Evolutionary conservation across 1,139 yeast species (phyloP), one percentile per base, ranked within the genome.

Genomic region (Hyphopichia buzzinii): DNA sequence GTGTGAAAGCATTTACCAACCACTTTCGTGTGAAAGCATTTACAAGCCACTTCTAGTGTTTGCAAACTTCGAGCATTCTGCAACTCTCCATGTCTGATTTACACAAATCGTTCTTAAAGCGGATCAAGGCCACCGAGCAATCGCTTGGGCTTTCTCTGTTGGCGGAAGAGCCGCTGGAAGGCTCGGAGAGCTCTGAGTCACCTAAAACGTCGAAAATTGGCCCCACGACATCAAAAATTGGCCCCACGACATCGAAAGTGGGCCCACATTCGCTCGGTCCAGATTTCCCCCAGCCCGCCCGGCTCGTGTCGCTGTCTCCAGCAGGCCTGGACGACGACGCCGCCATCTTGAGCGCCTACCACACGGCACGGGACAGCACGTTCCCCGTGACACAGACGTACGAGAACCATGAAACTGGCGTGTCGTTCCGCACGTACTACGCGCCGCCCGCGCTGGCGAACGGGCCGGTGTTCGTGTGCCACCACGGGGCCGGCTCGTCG

Each of bases 401-500:
- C 23, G 13, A 27, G 11, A 13, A 19, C 19, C 6, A 14, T 6
- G 19, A n/a, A n/a, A 8, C 29, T 4, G 12, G 15, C 7, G 14
- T 27, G 14, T 4, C 30, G 23, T 24, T 87, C 55, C 77, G 80
- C 40, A 76, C 81, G 0, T 86, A 82, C 54, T 84, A 69, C 47
- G 64, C 67, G 11, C 69, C 79, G 0, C 92, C 96, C 0, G 38
- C 49, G 2, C 37, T 51, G 1, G 33, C 48, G 0, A 52, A 57
- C 0, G 66, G 74, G 0, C 83, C 94, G 0, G 52, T 88, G 1
- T 79, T 85, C 46, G 63, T 90, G 2, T 80, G 81, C 46, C 94
- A 87, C 44, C 99, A 92, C 57, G 99, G 99, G 4, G 97, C 97
- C 1, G 98, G 97, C 1, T 89, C 97, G 2, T 78, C 87, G 3